These are phyloP conservation scores for Verticillium klebahnii DNA, from an alignment of 2,329 filamentous ascomycete species.

Conservation along the genomic window DNA sequence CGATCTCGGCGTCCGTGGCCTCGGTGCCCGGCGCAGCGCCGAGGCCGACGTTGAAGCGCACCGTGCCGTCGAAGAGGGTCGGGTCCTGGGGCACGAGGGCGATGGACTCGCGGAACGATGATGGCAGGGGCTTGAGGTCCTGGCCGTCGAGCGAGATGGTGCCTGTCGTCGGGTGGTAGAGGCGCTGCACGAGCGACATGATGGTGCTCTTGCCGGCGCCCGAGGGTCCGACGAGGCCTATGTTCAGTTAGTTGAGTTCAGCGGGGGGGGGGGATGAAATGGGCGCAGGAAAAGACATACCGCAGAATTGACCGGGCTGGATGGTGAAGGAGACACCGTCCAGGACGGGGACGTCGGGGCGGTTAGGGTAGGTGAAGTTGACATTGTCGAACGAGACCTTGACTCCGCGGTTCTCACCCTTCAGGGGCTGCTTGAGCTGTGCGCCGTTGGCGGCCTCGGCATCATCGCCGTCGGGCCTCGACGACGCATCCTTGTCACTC, in stretches of 20 bases:
- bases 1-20: constrained; percentile 55
- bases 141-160: constrained; percentile 46
- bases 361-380: constrained; percentile 56
- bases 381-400: constrained; percentile 50
- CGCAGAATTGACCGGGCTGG: constrained; percentile 31
- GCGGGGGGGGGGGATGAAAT: too few species aligned
- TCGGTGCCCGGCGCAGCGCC: constrained; percentile 50
- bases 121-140: constrained; percentile 29
- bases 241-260: constrained; percentile 1
- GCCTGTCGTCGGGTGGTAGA: constrained; percentile 48
- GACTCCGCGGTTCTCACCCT: constrained; percentile 16
- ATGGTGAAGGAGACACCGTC: constrained; percentile 31
- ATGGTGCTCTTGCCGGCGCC: constrained; percentile 45
- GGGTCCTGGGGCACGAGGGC: constrained; percentile 55
- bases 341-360: constrained; percentile 48
- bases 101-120: constrained; percentile 44
- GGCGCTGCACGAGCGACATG: constrained; percentile 43
- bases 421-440: constrained; percentile 9
- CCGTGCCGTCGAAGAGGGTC: constrained; percentile 52
- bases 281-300: neutral
- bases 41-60: constrained; percentile 52
- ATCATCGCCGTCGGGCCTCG: constrained; percentile 26
- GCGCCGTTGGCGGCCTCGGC: constrained; percentile 29
- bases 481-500: neutral
- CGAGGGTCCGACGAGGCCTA: constrained; percentile 35